Evolutionary conservation across 371 early-diverging fungal species (phyloP), one percentile per base, ranked within the genome.

Genomic region (Lichtheimia ramosa): DNA sequence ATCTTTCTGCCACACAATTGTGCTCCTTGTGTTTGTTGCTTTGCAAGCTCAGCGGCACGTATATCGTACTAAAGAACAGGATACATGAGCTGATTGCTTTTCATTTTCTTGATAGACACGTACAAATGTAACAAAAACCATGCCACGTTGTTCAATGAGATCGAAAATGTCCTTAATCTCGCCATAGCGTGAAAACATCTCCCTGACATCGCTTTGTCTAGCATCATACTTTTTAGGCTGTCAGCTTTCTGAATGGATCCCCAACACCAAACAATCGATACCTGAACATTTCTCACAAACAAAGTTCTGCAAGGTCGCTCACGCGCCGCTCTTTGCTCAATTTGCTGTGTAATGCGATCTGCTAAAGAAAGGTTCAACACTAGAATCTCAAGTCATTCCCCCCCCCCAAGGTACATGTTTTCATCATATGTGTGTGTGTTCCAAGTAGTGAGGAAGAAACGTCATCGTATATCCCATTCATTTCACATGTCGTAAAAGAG

Each of bases 251-350:
- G 34, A 34, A 8, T 34, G 34, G 34, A 34, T 4, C 34, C 34
- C 2, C 34, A 1, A 15, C 16, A 10, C 2, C 46, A 15, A 46
- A n/a, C n/a, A n/a, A n/a, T n/a, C 34, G 51, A 70, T 80, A 82
- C 83, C 81, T 82, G 80, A 63, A 80, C 72, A 68, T 82, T 77
- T 69, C 83, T 76, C 23, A 82, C 73, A 62, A 82, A 82, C 24
- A 82, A 58, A 12, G 83, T 82, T 66, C 83, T 67, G 58, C 81
- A 81, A 41, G 81, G 81, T 51, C 73, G 70, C 54, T 81, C 81
- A 58, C 68, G 68, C 34, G 77, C 76, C 3, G 74, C 67, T 63
- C 79, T 74, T 52, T 77, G 63, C 54, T 76, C 77, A 56, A 79
- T 71, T 42, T 70, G 70, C 28, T 68, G 50, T 48, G 72, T 71